Evolutionary conservation across 2,329 filamentous ascomycete genomes (phyloP).

Genomic region (Fusarium clavum): DNA sequence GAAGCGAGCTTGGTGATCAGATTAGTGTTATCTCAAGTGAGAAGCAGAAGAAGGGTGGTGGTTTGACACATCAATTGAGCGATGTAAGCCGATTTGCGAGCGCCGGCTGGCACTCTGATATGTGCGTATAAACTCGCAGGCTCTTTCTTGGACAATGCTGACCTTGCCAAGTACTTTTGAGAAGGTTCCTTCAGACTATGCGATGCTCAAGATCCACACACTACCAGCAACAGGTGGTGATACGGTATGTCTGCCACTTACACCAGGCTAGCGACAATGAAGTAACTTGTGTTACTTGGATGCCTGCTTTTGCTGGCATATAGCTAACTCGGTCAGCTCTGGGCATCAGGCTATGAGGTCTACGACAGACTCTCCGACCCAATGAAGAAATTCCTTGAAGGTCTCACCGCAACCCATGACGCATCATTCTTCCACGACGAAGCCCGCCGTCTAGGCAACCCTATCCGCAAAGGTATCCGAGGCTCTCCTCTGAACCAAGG

Average conservation of each 20-base stretch:
- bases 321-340: conserved; percentile 62
- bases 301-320: not conserved
- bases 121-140: conserved; percentile 48
- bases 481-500: conserved; percentile 70
- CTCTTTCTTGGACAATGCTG: not conserved
- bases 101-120: conserved; percentile 64
- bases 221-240: conserved; percentile 69
- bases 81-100: conserved; percentile 61
- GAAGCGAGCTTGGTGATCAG: conserved; percentile 65
- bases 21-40: conserved; percentile 68
- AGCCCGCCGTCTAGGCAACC: conserved; percentile 60
- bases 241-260: conserved; percentile 52
- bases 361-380: conserved; percentile 65
- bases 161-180: conserved; percentile 61
- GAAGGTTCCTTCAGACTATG: conserved; percentile 69
- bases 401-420: conserved; percentile 60
- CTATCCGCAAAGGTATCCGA: conserved; percentile 56
- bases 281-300: not conserved
- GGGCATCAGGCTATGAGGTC: conserved; percentile 71
- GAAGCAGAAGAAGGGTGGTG: conserved; percentile 66
- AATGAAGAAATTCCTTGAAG: conserved; percentile 60
- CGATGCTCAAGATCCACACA: conserved; percentile 67
- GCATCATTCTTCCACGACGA: conserved; percentile 63
- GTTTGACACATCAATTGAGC: conserved; percentile 62
- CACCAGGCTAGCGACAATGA: not conserved